Base-by-base conservation (phyloP, 805 yeast species). In the Helenozyma baotianmanensis region DNA sequence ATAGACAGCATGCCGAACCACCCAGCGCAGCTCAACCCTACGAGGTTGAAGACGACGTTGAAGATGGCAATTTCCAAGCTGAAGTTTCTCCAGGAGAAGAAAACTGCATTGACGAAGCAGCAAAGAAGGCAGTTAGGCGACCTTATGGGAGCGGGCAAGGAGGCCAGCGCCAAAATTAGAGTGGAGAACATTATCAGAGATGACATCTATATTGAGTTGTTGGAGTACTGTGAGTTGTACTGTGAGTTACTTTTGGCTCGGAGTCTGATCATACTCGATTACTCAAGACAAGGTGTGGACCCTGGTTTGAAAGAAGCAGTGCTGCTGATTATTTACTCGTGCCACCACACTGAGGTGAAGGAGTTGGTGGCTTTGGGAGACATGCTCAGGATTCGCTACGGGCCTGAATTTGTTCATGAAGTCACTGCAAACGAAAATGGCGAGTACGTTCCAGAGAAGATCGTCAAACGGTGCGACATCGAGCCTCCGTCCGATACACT, bases 111-210 rank as follows among this genome's bases (percentile, higher is more conserved):
- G 13, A 78, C 88, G 13, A 84, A 84, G 54, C 87, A 82, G 48
- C 82, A 77, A 44, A 64, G 94, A 30, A 63, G 89, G 38, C 64
- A 62, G 50, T 64, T 79, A 54, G 94, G 95, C 2, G 88, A 82
- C 29, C 61, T 86, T 9, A 62, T 87, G 32, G 64, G 71, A 7
- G 68, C 65, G 26, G 87, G 86, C 6, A 86, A 84, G 50, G 89
- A 85, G 41, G 79, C 81, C 31, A 83, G 88, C 47, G 96, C 96
- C 9, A 72, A 73, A 35, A 86, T 86, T 36, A 60, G 95, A 30
- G 90, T 85, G 3, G 96, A 87, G 53, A 82, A 83, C 47, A 75
- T 87, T 36, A 83, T 88, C 21, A 70, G 89, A 22, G 90, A 85
- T 45, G 96, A 87, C 51, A 75, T 84, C 21, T 76, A 80, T 48